Evolutionary conservation across 148 eudicot genomes (phyloP).

Genomic region (Mesembryanthemum crystallinum): DNA sequence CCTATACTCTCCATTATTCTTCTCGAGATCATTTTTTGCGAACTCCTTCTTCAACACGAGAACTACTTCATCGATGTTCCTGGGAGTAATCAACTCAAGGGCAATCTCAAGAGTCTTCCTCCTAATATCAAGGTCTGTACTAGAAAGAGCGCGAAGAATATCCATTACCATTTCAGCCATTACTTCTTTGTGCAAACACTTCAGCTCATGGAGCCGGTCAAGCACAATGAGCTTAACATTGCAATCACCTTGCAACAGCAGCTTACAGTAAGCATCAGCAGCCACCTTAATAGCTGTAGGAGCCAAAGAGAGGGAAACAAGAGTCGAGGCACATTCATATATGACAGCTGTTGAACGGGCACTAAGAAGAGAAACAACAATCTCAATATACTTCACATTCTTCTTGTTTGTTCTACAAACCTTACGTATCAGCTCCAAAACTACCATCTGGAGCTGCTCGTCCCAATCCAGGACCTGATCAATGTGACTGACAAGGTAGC

Average conservation of each 20-base stretch:
- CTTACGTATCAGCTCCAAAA: slow-evolving; percentile 80
- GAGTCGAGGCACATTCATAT: slow-evolving; percentile 88
- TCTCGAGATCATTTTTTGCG: slow-evolving; percentile 80
- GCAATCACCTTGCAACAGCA: slow-evolving; percentile 88
- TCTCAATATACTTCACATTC: slow-evolving; percentile 83
- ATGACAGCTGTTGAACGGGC: slow-evolving; percentile 85
- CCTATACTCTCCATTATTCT: slow-evolving; percentile 92
- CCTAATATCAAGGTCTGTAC: slow-evolving; percentile 82
- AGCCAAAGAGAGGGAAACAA: slow-evolving; percentile 85
- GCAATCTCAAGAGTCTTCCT: slow-evolving; percentile 82
- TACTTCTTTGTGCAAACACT: slow-evolving; percentile 65
- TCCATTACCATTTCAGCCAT: slow-evolving; percentile 96
- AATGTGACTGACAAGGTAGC: slow-evolving; percentile 64
- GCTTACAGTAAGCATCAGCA: slow-evolving; percentile 86
- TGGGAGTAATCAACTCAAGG: slow-evolving; percentile 76
- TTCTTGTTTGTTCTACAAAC: slow-evolving; percentile 85
- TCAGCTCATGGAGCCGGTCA: slow-evolving; percentile 82
- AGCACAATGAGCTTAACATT: slow-evolving; percentile 93
- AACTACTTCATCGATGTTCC: slow-evolving; percentile 85
- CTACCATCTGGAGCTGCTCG: slow-evolving; percentile 89
- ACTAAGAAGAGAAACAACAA: slow-evolving; percentile 67
- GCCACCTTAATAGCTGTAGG: slow-evolving; percentile 93
- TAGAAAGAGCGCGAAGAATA: slow-evolving; percentile 88
- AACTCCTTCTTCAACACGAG: slow-evolving; percentile 90
- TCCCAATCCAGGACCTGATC: slow-evolving; percentile 78